Conservation (phyloP, 768 basidiomycete genomes). For the Tremella yokohamensis region DNA sequence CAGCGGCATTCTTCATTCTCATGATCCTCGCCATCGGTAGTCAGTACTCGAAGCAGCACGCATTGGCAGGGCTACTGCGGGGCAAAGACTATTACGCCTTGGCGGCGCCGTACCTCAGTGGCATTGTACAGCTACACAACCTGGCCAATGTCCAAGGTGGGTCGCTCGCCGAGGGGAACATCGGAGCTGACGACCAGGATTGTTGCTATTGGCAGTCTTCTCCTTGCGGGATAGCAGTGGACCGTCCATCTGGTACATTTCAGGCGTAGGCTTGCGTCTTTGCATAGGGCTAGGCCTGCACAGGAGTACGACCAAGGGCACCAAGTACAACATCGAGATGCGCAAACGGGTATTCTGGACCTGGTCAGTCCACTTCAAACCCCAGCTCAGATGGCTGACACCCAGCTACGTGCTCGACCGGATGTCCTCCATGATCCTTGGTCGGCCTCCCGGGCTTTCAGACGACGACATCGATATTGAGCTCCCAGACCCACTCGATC, state of each 20-base stretch:
- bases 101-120: slow-evolving; percentile 16
- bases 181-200: slow-evolving; percentile 7
- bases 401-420: slow-evolving; percentile 19
- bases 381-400: background rate
- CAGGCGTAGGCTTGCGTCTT: slow-evolving; percentile 18
- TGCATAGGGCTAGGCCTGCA: slow-evolving; percentile 24
- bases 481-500: slow-evolving; percentile 11
- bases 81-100: slow-evolving; percentile 19
- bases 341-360: slow-evolving; percentile 44
- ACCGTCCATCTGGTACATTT: slow-evolving; percentile 25
- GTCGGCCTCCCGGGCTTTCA: slow-evolving; percentile 31
- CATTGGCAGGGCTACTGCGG: slow-evolving; percentile 9
- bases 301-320: slow-evolving; percentile 6
- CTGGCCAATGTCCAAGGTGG: slow-evolving; percentile 29
- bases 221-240: slow-evolving; percentile 22
- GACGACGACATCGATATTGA: slow-evolving; percentile 45
- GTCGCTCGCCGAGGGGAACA: background rate
- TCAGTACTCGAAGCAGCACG: slow-evolving; percentile 11
- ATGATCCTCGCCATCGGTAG: slow-evolving; percentile 20
- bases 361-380: slow-evolving; percentile 13
- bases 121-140: slow-evolving; percentile 22
- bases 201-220: slow-evolving; percentile 20
- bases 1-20: slow-evolving; percentile 24
- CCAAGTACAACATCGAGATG: slow-evolving; percentile 20
- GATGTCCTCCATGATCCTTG: slow-evolving; percentile 33